A percentile compares a stretch with the other conserved stretches of the same genome.
Conservation (phyloP, 257 asterid genomes). For the Linaria vulgaris region DNA sequence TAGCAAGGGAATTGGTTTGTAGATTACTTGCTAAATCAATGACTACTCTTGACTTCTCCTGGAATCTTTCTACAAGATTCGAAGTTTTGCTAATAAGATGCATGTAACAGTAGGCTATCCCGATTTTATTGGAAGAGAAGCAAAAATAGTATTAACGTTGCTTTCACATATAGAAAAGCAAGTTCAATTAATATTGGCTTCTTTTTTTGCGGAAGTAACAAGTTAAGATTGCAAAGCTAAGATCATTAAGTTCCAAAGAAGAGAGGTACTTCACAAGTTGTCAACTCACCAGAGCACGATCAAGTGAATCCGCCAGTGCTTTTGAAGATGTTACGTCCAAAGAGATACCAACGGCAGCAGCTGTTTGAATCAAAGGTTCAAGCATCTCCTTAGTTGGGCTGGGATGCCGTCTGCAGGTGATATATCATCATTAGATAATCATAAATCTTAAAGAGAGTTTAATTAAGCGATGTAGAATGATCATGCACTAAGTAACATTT, state of each 20-base stretch:
- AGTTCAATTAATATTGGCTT: not conserved
- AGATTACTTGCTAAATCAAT: not conserved
- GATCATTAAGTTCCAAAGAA: conserved; percentile 9
- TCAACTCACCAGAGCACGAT: conserved; percentile 84
- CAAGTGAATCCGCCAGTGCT: conserved; percentile 97
- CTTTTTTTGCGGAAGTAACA: conserved; percentile 22
- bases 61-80: not conserved
- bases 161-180: not conserved
- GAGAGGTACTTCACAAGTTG: conserved; percentile 25
- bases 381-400: conserved; percentile 97
- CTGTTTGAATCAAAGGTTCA: conserved; percentile 88
- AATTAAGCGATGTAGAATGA: conserved; percentile 18
- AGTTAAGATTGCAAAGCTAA: conserved; percentile 1
- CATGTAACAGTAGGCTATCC: conserved; percentile 6
- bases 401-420: conserved; percentile 87
- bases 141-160: conserved; percentile 1
- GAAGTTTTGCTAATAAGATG: conserved; percentile 8
- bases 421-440: conserved; percentile 18
- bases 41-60: no score
- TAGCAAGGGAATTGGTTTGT: not conserved
- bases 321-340: conserved; percentile 92
- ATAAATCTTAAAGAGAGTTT: conserved; percentile 13
- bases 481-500: conserved; percentile 15
- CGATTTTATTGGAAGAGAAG: conserved; percentile 6
- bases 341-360: conserved; percentile 82